Evolutionary conservation across 1,139 yeast species (phyloP).

Genomic region (Lodderomyces orthopsilosis): DNA sequence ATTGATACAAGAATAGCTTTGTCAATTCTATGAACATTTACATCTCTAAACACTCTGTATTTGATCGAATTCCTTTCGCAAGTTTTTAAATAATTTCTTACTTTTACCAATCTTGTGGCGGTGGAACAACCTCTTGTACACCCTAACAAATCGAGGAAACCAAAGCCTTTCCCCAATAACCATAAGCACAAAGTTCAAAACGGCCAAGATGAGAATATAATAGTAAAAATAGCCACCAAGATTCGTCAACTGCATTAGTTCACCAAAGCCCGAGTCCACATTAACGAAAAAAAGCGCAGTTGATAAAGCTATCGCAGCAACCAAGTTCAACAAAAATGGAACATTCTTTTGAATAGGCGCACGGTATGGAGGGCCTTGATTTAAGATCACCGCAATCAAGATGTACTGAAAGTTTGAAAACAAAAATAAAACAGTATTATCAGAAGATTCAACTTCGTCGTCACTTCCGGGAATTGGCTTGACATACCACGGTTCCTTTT

Average conservation of each 20-base stretch:
- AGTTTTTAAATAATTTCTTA: conserved; percentile 42
- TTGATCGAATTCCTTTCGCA: conserved; percentile 23
- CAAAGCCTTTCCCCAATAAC: conserved; percentile 40
- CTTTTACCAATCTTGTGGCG: conserved; percentile 23
- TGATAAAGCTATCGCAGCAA: conserved; percentile 49
- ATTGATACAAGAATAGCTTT: too few species aligned
- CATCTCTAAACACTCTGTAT: conserved; percentile 15
- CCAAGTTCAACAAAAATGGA: conserved; percentile 69
- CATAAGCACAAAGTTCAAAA: conserved; percentile 50
- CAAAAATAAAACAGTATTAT: conserved; percentile 80
- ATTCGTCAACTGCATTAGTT: conserved; percentile 71
- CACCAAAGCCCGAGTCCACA: conserved; percentile 54
- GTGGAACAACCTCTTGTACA: conserved; percentile 28
- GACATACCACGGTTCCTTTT: conserved; percentile 67
- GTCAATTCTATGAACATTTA: too few species aligned
- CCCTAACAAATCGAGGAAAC: conserved; percentile 28
- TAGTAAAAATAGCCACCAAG: conserved; percentile 53
- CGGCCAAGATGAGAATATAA: conserved; percentile 44
- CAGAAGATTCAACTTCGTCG: conserved; percentile 81
- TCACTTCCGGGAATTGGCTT: conserved; percentile 83
- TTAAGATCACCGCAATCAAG: conserved; percentile 72
- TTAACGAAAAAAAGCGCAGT: conserved; percentile 47
- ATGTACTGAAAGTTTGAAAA: conserved; percentile 88
- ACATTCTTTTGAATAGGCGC: conserved; percentile 65
- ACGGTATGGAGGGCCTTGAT: conserved; percentile 95